phyloP scores from a whole-genome alignment of 2,329 filamentous ascomycete genomes.

The Penicillium freii region DNA sequence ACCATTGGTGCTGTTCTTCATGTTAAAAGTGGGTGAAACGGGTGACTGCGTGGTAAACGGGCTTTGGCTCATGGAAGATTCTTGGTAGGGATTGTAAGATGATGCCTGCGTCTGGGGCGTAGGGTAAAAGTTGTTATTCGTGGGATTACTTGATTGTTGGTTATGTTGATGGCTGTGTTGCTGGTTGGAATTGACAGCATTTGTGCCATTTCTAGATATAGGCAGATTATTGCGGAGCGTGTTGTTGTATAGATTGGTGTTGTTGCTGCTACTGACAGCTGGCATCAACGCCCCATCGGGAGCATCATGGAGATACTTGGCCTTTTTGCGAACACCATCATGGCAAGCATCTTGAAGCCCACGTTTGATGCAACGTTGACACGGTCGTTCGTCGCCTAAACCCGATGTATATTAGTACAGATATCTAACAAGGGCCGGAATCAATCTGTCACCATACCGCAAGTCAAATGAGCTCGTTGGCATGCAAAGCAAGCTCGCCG shows the following conservation, averaged over 20 bases:
- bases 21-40: conserved; percentile 68
- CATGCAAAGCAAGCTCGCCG: conserved; percentile 94
- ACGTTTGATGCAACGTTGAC: conserved; percentile 89
- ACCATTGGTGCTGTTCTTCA: conserved; percentile 45
- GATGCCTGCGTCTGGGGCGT: conserved; percentile 31
- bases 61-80: conserved; percentile 44
- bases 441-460: conserved; percentile 65
- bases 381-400: conserved; percentile 89
- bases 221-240: conserved; percentile 40
- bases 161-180: conserved; percentile 5
- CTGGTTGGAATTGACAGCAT: conserved; percentile 26
- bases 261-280: conserved; percentile 72
- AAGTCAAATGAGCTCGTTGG: conserved; percentile 94
- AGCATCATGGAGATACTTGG: conserved; percentile 96
- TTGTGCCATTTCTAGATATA: conserved; percentile 34
- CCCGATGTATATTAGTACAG: conserved; percentile 9
- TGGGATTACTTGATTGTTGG: conserved; percentile 18
- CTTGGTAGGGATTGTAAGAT: conserved; percentile 50
- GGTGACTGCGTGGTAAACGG: conserved; percentile 67
- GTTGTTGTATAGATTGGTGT: conserved; percentile 51
- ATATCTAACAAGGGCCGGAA: conserved; percentile 7
- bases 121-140: conserved; percentile 34
- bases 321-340: conserved; percentile 96
- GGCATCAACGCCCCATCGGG: conserved; percentile 84
- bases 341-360: conserved; percentile 88